These are phyloP conservation scores for Vitis hybrid DNA, from an alignment of 177 flowering plant genomes.

Conservation along the genomic window DNA sequence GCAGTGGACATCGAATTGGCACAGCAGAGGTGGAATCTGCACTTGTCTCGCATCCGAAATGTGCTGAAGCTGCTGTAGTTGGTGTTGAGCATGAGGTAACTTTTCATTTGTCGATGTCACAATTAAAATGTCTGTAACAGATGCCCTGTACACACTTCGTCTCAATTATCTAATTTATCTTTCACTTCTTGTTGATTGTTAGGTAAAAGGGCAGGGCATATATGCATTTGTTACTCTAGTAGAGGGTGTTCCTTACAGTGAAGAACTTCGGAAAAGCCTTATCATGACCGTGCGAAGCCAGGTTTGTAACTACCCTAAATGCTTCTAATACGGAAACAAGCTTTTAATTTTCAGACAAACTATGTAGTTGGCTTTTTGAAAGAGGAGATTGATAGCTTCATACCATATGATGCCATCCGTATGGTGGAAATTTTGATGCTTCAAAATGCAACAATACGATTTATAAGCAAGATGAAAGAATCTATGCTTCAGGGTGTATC, in stretches of 20 bases:
- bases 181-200: slow-evolving; percentile 15
- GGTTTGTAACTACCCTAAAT: slow-evolving; percentile 34
- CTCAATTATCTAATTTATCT: not conserved
- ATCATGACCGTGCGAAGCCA: slow-evolving; percentile 71
- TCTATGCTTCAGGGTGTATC: too few species aligned
- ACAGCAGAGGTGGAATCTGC: slow-evolving; percentile 99
- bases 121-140: not conserved
- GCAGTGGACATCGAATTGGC: slow-evolving; percentile 99
- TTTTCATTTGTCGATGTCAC: not conserved
- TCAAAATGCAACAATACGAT: too few species aligned
- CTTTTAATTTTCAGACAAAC: too few species aligned
- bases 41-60: slow-evolving; percentile 92
- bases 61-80: slow-evolving; percentile 99
- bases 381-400: too few species aligned
- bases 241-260: slow-evolving; percentile 85
- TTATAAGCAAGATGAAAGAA: too few species aligned
- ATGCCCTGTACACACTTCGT: slow-evolving; percentile 5
- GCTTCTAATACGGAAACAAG: too few species aligned
- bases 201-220: slow-evolving; percentile 99
- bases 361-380: too few species aligned
- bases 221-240: slow-evolving; percentile 93
- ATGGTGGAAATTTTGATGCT: too few species aligned
- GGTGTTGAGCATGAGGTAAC: slow-evolving; percentile 97
- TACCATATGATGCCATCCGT: too few species aligned
- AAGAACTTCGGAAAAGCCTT: slow-evolving; percentile 80